Base-by-base conservation (phyloP, 352 stramenopile species). In the Phytophthora boehmeriae region DNA sequence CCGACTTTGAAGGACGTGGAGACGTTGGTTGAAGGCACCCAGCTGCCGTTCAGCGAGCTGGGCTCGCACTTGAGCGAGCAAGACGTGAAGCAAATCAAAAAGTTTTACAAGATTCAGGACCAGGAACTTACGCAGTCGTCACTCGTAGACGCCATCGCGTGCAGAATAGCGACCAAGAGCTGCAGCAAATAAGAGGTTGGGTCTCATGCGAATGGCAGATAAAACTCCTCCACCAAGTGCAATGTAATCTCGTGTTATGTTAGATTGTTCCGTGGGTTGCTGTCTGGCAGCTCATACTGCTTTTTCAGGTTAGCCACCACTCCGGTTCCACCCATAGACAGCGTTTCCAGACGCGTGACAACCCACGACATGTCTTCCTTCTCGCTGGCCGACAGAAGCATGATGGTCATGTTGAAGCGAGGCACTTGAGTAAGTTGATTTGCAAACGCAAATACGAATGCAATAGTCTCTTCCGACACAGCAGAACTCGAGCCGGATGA, bases 131-230 rank as follows among this genome's bases (percentile, higher is more conserved):
- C 66, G 36, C 64, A 63, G 34, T 89, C 83, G 51, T 76, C 82
- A 22, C 66, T 95, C 3, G 59, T 77, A 3, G 86, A 95, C 50
- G 86, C 86, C 9, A 83, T 89, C 35, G 71, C 76, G 10, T 89
- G 78, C 45, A 79, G 84, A 81, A 95, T 95, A 88, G 86, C 86
- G n/a, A 93, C 83, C 36, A 95, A 95, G 68, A 91, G 73, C 63
- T 92, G 81, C 75, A 89, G 60, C 78, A 95, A 95, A 63, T 95
- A 83, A 75, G 51, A 23, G n/a, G 38, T 30, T 30, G 3, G 25
- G 6, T 30, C 3, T 3, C 25, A 30, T 30, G 25, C 25, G 25
- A 30, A 30, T 30, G 25, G 25, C 6, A 30, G 25, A 8, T 34
- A 53, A 27, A n/a, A 8, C 20, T 16, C 16, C 25, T 10, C 54